These are phyloP conservation scores for Apostasia ramifera DNA, from an alignment of 106 monocot genomes.

Conservation along the genomic window DNA sequence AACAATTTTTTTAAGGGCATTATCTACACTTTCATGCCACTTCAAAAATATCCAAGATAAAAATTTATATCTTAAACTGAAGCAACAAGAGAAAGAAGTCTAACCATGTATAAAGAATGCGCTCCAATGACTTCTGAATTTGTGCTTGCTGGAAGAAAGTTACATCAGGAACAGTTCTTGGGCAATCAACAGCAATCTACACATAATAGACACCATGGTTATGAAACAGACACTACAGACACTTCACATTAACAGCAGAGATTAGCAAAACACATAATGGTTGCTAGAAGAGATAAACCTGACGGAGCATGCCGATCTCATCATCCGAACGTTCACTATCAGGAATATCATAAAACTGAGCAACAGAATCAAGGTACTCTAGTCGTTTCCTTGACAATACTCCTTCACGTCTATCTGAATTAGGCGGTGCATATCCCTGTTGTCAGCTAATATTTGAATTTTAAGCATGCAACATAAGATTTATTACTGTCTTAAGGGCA, in stretches of 20 bases:
- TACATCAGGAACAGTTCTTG: constrained; percentile 98
- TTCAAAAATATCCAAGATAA: no score
- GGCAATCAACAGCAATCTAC: constrained; percentile 96
- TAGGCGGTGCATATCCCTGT: constrained; percentile 99
- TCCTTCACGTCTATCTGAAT: constrained; percentile 95
- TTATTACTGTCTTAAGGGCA: constrained; percentile 10
- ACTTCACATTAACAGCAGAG: background rate
- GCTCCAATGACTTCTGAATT: constrained; percentile 95
- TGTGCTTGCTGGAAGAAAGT: constrained; percentile 84
- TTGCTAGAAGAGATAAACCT: constrained; percentile 38
- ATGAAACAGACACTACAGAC: background rate
- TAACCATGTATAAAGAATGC: constrained; percentile 98
- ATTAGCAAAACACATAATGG: background rate
- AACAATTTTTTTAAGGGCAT: no score
- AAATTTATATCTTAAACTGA: background rate
- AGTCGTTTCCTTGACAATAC: constrained; percentile 74
- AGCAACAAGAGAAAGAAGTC: constrained; percentile 12
- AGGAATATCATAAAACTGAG: constrained; percentile 93
- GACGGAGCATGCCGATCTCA: constrained; percentile 98
- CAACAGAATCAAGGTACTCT: constrained; percentile 95
- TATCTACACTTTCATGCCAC: no score
- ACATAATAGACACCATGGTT: constrained; percentile 1
- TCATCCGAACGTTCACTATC: constrained; percentile 90
- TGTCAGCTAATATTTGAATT: constrained; percentile 87
- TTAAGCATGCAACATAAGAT: constrained; percentile 35